Base-by-base conservation (phyloP, 2,329 filamentous ascomycete genomes). In the Aspergillus sp. region DNA sequence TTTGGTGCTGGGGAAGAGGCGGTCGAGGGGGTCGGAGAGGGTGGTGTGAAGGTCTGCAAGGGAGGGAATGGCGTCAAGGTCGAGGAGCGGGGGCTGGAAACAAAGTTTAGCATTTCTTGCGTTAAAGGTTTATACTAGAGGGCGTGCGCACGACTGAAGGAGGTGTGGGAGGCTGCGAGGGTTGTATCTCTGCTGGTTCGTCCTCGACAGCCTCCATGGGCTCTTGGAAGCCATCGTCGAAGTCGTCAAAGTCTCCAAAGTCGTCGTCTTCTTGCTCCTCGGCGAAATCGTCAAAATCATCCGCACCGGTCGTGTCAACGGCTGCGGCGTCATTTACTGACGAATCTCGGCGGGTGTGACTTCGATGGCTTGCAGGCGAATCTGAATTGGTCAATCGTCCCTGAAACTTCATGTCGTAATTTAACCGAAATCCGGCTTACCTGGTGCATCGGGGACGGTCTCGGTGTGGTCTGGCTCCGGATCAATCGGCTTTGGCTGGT, bases 211-310 rank as follows among this genome's bases (percentile, higher is more conserved):
- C 62, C 50, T 73, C 71, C 55, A 60, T 68, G 42, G 75, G 76
- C 60, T 78, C 76, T 71, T 91, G 84, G 71, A 91, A 91, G 39
- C 82, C 87, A 64, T 82, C 78, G 71, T 87, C 87, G 76, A 90
- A 90, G 69, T 90, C 88, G 71, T 87, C 87, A 77, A 91, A 91
- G 70, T 90, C 88, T 63, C 84, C 83, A 75, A 86, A 85, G 70
- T 84, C 82, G 67, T 82, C 81, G 66, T 82, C 80, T 61, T 81
- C 80, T 61, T 80, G 80, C 50, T 82, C 82, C 67, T 83, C 80
- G 62, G 80, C 76, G 64, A 82, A 84, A 57, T 83, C 81, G 66
- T 82, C 81, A 71, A 83, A 83, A 30, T 83, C 81, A 58, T 86
- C 87, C 55, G 84, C 85, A 73, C 87, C 86, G 66, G 88, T 89